These are phyloP conservation scores for Crithidia brevicula DNA, from an alignment of 208 protist species.

Conservation along the genomic window DNA sequence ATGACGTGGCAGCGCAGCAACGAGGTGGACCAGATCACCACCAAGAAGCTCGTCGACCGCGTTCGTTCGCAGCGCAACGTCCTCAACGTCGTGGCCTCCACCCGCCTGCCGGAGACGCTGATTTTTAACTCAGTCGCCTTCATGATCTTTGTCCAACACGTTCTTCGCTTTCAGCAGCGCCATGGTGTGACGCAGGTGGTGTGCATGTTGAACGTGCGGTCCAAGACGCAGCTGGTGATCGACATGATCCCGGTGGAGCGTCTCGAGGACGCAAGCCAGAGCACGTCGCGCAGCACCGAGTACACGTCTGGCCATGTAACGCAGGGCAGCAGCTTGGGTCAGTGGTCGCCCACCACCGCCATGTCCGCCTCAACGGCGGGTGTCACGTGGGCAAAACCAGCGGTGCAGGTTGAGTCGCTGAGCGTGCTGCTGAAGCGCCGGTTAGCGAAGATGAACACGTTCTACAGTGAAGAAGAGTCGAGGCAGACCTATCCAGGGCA, in stretches of 20 bases:
- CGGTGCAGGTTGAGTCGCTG: not conserved
- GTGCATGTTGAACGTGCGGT: slow-evolving; percentile 45
- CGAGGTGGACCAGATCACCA: slow-evolving; percentile 44
- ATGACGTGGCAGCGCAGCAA: slow-evolving; percentile 40
- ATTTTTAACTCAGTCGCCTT: slow-evolving; percentile 65
- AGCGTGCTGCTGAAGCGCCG: slow-evolving; percentile 8
- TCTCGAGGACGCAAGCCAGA: slow-evolving; percentile 10
- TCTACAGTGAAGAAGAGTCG: slow-evolving; percentile 32
- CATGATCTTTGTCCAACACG: slow-evolving; percentile 66
- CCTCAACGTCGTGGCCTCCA: slow-evolving; percentile 37
- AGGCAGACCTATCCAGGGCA: slow-evolving; percentile 15
- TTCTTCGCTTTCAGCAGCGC: slow-evolving; percentile 38
- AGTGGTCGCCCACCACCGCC: not conserved
- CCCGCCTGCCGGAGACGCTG: slow-evolving; percentile 49
- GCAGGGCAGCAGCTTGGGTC: not conserved
- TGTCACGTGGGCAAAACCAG: not conserved
- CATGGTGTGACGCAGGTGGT: slow-evolving; percentile 32
- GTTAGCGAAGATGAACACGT: slow-evolving; percentile 28
- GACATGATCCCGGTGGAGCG: slow-evolving; percentile 37
- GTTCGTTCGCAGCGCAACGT: slow-evolving; percentile 54
- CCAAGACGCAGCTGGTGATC: slow-evolving; percentile 43
- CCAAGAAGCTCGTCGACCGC: slow-evolving; percentile 39
- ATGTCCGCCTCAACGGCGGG: not conserved
- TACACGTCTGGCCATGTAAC: not conserved
- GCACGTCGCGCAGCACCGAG: slow-evolving; percentile 5